Evolutionary conservation across 2,329 filamentous ascomycete genomes (phyloP), one percentile per base, ranked within the genome.

Genomic region (Hymenoscyphus fraxineus): DNA sequence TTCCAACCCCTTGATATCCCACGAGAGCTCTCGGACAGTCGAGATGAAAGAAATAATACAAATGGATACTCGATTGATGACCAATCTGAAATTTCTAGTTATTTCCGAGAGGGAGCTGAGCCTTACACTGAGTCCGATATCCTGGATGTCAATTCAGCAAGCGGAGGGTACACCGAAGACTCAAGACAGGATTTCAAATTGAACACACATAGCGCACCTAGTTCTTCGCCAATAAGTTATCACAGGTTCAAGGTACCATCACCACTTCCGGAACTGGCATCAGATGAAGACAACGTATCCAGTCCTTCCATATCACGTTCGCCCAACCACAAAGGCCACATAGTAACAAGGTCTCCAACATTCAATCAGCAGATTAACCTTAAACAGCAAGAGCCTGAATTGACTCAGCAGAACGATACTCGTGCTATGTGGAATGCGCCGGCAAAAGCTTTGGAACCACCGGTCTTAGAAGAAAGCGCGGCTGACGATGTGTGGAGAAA

Each of bases 401-500:
- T 44, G 54, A 35, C 9, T 27, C 19, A 44, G 35, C 32, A 60
- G 22, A 60, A 19, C n/a, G 6, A 47, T 54, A 27, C 16, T 15
- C 41, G 32, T 15, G 13, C 32, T 35, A 15, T 19, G 27, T 22
- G 5, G n/a, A 19, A 47, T 9, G 7, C 19, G 22, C n/a, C 16
- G 19, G n/a, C n/a, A 47, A 47, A 47, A 19, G 10, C 16, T 3
- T n/a, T 22, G 6, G 44, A 60, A 54, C 41, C 35, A 35, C 19
- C n/a, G 15, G 60, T 60, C 9, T 12, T 54, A 3, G 60, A 61
- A 40, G 65, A 41, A 16, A 59, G 65, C 56, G 65, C 68, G 32
- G 32, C 64, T 12, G 66, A 70, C 60, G 67, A 71, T 13, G 38
- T 68, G 32, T 75, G 72, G 73, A 74, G 64, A 58, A 70, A 68